Percentiles rank a stretch among this genome's conserved stretches.
Conservation (phyloP, 768 basidiomycete species). For the Hortiboletus flavorubellus region DNA sequence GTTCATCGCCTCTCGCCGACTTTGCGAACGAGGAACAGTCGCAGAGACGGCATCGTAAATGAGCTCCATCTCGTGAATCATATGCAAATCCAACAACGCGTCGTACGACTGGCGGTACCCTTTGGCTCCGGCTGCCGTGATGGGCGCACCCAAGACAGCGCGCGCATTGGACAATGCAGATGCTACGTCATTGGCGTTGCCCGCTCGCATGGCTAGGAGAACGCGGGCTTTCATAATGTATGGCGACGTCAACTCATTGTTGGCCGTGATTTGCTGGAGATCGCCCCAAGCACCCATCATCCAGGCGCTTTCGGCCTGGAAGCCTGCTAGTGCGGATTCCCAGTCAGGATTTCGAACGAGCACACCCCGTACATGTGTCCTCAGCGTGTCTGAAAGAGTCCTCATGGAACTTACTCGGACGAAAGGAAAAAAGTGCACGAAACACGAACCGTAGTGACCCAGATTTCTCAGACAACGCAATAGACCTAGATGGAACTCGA, state of each 20-base stretch:
- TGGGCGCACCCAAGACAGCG: slow-evolving; percentile 68
- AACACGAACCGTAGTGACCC: slow-evolving; percentile 89
- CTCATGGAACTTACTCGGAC: background rate
- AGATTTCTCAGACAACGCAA: slow-evolving; percentile 89
- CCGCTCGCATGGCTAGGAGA: slow-evolving; percentile 71
- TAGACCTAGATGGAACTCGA: slow-evolving; percentile 85
- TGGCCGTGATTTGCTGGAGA: slow-evolving; percentile 59
- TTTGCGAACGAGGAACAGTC: slow-evolving; percentile 40
- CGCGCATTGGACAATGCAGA: slow-evolving; percentile 63
- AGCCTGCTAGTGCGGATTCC: slow-evolving; percentile 71
- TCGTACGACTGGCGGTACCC: slow-evolving; percentile 89
- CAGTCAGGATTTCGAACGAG: slow-evolving; percentile 83
- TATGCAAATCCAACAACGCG: slow-evolving; percentile 78
- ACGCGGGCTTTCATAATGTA: slow-evolving; percentile 75
- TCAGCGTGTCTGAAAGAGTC: slow-evolving; percentile 70
- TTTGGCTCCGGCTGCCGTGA: slow-evolving; percentile 73
- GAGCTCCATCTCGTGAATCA: slow-evolving; percentile 80
- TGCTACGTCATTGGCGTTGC: slow-evolving; percentile 43
- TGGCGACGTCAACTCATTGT: slow-evolving; percentile 48
- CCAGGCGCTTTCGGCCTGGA: slow-evolving; percentile 92
- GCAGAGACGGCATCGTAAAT: slow-evolving; percentile 46
- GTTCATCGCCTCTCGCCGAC: slow-evolving; percentile 40
- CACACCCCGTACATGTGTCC: slow-evolving; percentile 92
- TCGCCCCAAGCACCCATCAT: slow-evolving; percentile 93
- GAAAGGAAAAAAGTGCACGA: background rate